Percentiles rank a stretch among this genome's conserved stretches.
These are phyloP conservation scores for Claviceps purpurea DNA, from an alignment of 2,329 filamentous ascomycete species.

Conservation along the genomic window DNA sequence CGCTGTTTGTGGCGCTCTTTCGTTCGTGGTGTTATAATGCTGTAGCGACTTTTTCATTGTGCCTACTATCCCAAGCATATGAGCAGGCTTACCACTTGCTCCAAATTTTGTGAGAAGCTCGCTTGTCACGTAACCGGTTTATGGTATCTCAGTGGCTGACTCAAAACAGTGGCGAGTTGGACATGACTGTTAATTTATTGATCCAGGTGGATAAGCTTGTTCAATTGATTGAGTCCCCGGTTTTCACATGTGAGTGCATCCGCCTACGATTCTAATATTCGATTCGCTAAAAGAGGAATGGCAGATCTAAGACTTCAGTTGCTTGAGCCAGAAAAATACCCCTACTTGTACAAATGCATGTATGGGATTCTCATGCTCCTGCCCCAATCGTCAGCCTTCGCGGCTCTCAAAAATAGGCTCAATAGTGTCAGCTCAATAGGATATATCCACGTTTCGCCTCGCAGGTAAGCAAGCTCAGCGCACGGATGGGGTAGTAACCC, in stretches of 20 bases:
- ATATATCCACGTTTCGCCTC: conserved; percentile 70
- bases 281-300: neutral
- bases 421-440: conserved; percentile 97
- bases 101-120: conserved; percentile 67
- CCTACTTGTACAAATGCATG: conserved; percentile 92
- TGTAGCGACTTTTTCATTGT: conserved; percentile 92
- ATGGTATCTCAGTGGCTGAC: conserved; percentile 4
- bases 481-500: too few species aligned
- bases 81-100: conserved; percentile 94
- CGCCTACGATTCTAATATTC: neutral
- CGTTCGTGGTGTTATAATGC: conserved; percentile 98
- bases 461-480: conserved; percentile 48
- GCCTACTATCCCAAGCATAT: conserved; percentile 89
- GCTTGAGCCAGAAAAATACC: conserved; percentile 87
- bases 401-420: conserved; percentile 86
- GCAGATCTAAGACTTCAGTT: conserved; percentile 85
- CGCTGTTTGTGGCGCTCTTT: conserved; percentile 88
- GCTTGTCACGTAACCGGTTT: neutral
- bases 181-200: conserved; percentile 97
- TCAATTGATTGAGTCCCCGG: conserved; percentile 88
- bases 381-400: conserved; percentile 95
- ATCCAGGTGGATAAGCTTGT: conserved; percentile 99
- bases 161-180: conserved; percentile 66
- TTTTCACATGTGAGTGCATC: conserved; percentile 71
- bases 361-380: conserved; percentile 95